Evolutionary conservation across 768 basidiomycete species (phyloP).

Genomic region (Psilocybe azurescens): DNA sequence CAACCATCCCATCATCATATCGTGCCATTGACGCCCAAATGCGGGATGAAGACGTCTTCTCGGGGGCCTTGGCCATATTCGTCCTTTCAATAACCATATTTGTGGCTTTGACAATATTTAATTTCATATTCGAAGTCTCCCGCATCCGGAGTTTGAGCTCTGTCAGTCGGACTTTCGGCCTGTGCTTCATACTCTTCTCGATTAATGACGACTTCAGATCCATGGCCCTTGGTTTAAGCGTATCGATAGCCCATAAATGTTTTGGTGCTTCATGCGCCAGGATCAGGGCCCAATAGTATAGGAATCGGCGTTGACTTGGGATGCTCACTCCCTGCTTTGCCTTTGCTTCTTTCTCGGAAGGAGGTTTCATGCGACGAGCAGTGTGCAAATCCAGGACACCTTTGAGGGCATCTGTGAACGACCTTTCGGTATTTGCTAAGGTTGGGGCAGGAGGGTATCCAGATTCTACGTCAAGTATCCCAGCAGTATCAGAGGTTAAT

Average conservation of each 20-base stretch:
- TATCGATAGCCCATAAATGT: conserved; percentile 47
- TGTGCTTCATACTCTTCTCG: conserved; percentile 8
- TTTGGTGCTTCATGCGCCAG: conserved; percentile 59
- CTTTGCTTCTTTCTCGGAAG: conserved; percentile 29
- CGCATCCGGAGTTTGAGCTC: conserved; percentile 64
- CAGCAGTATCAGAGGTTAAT: conserved; percentile 18
- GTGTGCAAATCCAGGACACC: conserved; percentile 73
- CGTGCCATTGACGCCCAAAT: conserved; percentile 81
- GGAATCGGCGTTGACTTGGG: conserved; percentile 79
- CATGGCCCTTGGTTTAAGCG: conserved; percentile 12
- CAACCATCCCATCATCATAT: conserved; percentile 76
- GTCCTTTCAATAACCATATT: conserved; percentile 56
- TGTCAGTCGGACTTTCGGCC: conserved; percentile 59
- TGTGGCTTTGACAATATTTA: conserved; percentile 59
- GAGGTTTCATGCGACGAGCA: conserved; percentile 67
- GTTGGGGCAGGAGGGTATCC: conserved; percentile 8
- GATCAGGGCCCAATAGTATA: conserved; percentile 79
- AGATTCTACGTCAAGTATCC: conserved; percentile 21
- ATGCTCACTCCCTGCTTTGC: conserved; percentile 73
- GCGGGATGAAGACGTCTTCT: conserved; percentile 37
- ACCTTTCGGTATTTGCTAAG: conserved; percentile 29
- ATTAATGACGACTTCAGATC: background rate
- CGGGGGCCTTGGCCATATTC: conserved; percentile 33
- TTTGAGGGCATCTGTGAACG: conserved; percentile 49
- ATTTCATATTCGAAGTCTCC: conserved; percentile 55